Base-by-base conservation (phyloP, 805 yeast genomes). In the Wickerhamomyces kurtzmanii region DNA sequence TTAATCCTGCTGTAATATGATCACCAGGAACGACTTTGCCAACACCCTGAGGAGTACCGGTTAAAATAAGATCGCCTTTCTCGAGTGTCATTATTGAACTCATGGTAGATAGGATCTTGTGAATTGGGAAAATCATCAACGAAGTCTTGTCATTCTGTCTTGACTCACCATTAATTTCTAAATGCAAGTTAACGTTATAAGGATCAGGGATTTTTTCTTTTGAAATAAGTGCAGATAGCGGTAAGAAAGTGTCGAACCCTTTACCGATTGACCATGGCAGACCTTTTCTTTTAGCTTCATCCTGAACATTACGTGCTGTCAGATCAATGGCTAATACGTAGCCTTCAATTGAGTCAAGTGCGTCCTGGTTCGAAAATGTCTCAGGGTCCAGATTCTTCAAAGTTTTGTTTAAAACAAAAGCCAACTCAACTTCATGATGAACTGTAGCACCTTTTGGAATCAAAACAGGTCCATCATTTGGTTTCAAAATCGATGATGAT, bases 11-110 rank as follows among this genome's bases (percentile, higher is more conserved):
- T 25, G 64, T 62, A 16, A 91, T 60, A 15, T 51, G 47, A 49
- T 91, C 97, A 8, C 96, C 97, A 1, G 94, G 82, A 5, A 52
- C 53, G 19, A 87, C 57, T 15, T 68, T 59, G 7, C 97, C 96
- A n/a, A 91, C 98, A 12, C 98, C 98, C 53, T 86, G 84, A 25
- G 98, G 98, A 2, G 98, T 91, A 12, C 98, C 98, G 1, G 98
- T 91, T 28, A 91, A 63, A 33, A 91, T 75, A 37, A 91, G 65
- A 47, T 91, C 98, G 17, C 96, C 96, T 30, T 83, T 76, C 43
- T 87, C 75, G 32, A 91, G 62, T 4, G 96, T 84, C 89, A 89
- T 89, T 43, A 84, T 75, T n/a, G 75, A 56, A 5, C 94, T 80
- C 74, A 87, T 80, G 28, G 79, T 71, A 31, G 81, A 68, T 36